Conservation (phyloP, 2,329 filamentous ascomycete genomes). For the Ophiostoma himal-ulmi region DNA sequence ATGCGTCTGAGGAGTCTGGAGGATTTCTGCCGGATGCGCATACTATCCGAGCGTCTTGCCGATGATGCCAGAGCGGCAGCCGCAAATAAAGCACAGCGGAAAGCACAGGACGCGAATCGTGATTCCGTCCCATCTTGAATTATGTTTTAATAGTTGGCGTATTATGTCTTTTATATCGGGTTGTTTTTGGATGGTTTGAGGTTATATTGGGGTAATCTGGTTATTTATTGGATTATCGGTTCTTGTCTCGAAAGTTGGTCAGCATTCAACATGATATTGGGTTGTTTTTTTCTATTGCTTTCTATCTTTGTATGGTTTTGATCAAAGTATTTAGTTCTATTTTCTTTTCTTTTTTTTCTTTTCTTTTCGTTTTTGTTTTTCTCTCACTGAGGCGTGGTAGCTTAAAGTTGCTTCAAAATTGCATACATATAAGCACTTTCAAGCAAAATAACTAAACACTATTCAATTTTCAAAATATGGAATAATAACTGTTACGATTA, state of each 20-base stretch:
- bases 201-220: too few species aligned
- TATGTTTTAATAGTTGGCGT: neutral
- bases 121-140: neutral
- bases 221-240: too few species aligned
- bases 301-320: neutral
- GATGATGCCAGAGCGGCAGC: neutral
- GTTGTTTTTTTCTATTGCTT: neutral
- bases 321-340: neutral
- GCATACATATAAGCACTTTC: too few species aligned
- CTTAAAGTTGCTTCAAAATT: too few species aligned
- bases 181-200: neutral
- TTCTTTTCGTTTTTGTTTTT: too few species aligned
- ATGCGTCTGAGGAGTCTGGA: neutral
- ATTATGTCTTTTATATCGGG: neutral
- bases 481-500: too few species aligned
- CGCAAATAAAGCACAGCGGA: neutral
- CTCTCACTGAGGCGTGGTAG: too few species aligned
- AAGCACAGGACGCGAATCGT: neutral
- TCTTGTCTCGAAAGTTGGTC: too few species aligned
- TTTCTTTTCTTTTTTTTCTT: neutral
- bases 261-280: neutral
- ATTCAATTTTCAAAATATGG: too few species aligned
- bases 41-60: neutral
- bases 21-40: constrained; percentile 5
- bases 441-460: too few species aligned